Conservation (phyloP, 257 asterid species). For the Prunella vulgaris region DNA sequence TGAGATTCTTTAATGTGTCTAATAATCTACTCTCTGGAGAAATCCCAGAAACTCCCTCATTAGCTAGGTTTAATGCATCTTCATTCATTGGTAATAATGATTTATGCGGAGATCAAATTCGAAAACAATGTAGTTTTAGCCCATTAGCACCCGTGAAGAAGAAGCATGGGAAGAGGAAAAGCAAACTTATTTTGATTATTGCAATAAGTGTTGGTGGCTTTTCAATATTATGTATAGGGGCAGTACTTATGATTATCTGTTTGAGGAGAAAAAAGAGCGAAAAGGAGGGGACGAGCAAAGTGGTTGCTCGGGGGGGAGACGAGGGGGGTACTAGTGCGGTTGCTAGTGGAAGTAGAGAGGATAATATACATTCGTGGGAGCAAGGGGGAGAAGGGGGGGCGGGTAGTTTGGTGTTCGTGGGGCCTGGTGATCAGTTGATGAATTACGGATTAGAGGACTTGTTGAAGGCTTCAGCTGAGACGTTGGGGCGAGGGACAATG, state of each 20-base stretch:
- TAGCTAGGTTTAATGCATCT: conserved; percentile 54
- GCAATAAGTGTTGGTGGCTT: conserved; percentile 45
- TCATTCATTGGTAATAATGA: conserved; percentile 63
- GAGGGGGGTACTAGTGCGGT: conserved; percentile 37
- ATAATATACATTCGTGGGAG: conserved; percentile 58
- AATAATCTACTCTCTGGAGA: conserved; percentile 62
- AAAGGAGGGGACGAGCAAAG: conserved; percentile 29
- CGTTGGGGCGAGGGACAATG: conserved; percentile 81
- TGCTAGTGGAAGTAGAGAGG: conserved; percentile 26
- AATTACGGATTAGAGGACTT: conserved; percentile 75
- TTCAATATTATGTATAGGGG: conserved; percentile 26
- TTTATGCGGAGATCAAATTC: conserved; percentile 51
- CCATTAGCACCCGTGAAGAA: conserved; percentile 29
- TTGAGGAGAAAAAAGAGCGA: conserved; percentile 24
- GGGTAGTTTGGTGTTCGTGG: conserved; percentile 75
- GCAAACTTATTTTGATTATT: conserved; percentile 42
- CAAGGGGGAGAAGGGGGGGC: conserved; percentile 59
- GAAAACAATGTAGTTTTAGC: conserved; percentile 33
- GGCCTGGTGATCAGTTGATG: conserved; percentile 87
- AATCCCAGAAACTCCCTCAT: conserved; percentile 48
- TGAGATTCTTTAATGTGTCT: conserved; percentile 77
- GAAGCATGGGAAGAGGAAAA: conserved; percentile 17
- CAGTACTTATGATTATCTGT: conserved; percentile 23
- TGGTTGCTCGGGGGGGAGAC: conserved; percentile 28
- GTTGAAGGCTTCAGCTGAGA: conserved; percentile 95